A percentile compares a stretch with the other conserved stretches of the same genome.
Evolutionary conservation across 1,284 basidiomycete species (phyloP).

Genomic region (Xerocomus nothofagi): DNA sequence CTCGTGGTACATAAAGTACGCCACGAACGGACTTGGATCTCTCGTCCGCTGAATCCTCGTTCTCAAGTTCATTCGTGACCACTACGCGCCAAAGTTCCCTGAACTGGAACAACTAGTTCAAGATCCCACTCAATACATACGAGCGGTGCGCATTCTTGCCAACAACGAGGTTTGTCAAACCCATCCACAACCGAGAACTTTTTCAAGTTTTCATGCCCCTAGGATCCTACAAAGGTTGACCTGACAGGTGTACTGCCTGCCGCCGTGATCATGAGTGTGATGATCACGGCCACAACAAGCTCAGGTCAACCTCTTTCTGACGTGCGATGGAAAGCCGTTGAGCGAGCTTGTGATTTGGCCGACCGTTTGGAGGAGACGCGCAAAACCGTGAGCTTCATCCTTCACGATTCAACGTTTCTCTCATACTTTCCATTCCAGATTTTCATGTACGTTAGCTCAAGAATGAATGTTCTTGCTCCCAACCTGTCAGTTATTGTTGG

Average conservation of each 20-base stretch:
- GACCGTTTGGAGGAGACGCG: constrained; percentile 86
- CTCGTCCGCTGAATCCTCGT: constrained; percentile 12
- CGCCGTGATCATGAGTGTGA: constrained; percentile 96
- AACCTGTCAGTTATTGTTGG: constrained; percentile 98
- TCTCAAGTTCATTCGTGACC: constrained; percentile 93
- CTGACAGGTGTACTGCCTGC: constrained; percentile 81
- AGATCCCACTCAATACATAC: constrained; percentile 91
- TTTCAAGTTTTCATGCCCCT: constrained; percentile 8
- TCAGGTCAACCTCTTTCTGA: constrained; percentile 73
- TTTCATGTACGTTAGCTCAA: constrained; percentile 97
- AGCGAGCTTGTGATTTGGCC: constrained; percentile 85
- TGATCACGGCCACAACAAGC: constrained; percentile 92
- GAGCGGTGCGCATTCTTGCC: constrained; percentile 84
- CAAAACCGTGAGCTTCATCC: constrained; percentile 60
- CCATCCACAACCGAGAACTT: not conserved
- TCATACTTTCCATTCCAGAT: constrained; percentile 54
- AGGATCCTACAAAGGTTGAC: constrained; percentile 84
- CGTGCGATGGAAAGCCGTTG: constrained; percentile 77
- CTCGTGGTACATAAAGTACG: constrained; percentile 92
- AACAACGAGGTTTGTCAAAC: constrained; percentile 67
- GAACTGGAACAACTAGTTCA: constrained; percentile 94
- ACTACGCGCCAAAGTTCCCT: constrained; percentile 95
- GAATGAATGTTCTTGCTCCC: constrained; percentile 97
- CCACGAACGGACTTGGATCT: constrained; percentile 37
- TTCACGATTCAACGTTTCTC: not conserved